Evolutionary conservation across 306 rosid genomes (phyloP).

Genomic region (Casuarina equisetifolia): DNA sequence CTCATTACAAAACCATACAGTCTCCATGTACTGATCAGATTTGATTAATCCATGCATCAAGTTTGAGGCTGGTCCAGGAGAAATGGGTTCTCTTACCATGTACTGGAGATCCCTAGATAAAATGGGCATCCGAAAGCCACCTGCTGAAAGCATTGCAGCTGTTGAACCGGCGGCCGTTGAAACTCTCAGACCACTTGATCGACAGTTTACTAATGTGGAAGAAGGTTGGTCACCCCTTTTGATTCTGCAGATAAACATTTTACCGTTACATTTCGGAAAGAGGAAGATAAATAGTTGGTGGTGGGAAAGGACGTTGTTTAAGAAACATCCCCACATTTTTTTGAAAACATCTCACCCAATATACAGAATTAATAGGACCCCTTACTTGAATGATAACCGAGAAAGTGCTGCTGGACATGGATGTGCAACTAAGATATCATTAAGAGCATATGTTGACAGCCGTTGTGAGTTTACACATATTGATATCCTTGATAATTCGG

Average conservation of each 20-base stretch:
- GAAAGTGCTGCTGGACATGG: slow-evolving; percentile 89
- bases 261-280: not conserved
- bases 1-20: slow-evolving; percentile 56
- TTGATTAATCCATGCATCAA: slow-evolving; percentile 59
- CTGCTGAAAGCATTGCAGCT: slow-evolving; percentile 93
- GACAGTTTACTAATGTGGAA: slow-evolving; percentile 53
- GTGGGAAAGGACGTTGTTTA: no score
- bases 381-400: slow-evolving; percentile 75
- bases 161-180: slow-evolving; percentile 94
- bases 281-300: not conserved
- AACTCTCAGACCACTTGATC: slow-evolving; percentile 91
- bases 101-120: slow-evolving; percentile 77
- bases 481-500: slow-evolving; percentile 58
- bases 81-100: slow-evolving; percentile 89
- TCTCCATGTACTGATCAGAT: slow-evolving; percentile 46
- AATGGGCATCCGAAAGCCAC: slow-evolving; percentile 74
- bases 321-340: not conserved
- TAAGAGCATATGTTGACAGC: slow-evolving; percentile 67
- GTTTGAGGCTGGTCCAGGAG: slow-evolving; percentile 40
- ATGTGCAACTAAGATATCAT: slow-evolving; percentile 78
- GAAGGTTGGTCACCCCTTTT: slow-evolving; percentile 43
- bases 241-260: slow-evolving; percentile 51
- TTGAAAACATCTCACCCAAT: not conserved
- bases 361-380: slow-evolving; percentile 6
- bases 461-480: slow-evolving; percentile 47